phyloP scores from a whole-genome alignment of 192 early-diverging fungal genomes.

The Backusella australiensis region DNA sequence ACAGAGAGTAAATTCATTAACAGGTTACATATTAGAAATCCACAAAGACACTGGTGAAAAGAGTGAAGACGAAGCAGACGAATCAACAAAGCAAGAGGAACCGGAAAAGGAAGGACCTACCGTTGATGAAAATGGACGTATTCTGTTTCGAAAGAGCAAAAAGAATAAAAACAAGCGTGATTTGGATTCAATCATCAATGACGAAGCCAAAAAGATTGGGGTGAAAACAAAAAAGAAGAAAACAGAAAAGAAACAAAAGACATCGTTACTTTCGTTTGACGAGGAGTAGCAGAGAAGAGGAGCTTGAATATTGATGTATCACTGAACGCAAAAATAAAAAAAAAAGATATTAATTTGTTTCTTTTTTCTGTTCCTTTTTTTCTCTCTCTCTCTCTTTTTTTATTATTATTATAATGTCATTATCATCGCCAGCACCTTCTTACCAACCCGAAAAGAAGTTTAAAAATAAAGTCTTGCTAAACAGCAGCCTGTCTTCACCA shows the following conservation, averaged over 20 bases:
- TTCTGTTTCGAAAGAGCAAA: slow-evolving; percentile 23
- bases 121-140: slow-evolving; percentile 28
- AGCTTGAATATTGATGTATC: too few relatives aligned
- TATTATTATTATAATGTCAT: neutral
- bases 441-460: slow-evolving; percentile 16
- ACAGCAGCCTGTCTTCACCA: neutral
- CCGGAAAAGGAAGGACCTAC: slow-evolving; percentile 3
- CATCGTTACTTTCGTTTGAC: slow-evolving; percentile 27
- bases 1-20: neutral
- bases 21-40: neutral
- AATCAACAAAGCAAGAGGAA: neutral
- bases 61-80: slow-evolving; percentile 4
- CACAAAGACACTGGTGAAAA: slow-evolving; percentile 21
- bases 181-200: slow-evolving; percentile 8
- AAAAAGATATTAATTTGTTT: neutral
- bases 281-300: slow-evolving; percentile 3
- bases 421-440: slow-evolving; percentile 18
- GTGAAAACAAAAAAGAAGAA: slow-evolving; percentile 21
- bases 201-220: neutral
- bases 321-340: neutral
- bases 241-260: slow-evolving; percentile 21
- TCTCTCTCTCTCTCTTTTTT: neutral
- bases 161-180: slow-evolving; percentile 20
- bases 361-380: neutral
- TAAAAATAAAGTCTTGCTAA: neutral